A percentile compares a stretch with the other conserved stretches of the same genome.
Evolutionary conservation across 2,329 filamentous ascomycete species (phyloP).

Genomic region (Colletotrichum sp.): DNA sequence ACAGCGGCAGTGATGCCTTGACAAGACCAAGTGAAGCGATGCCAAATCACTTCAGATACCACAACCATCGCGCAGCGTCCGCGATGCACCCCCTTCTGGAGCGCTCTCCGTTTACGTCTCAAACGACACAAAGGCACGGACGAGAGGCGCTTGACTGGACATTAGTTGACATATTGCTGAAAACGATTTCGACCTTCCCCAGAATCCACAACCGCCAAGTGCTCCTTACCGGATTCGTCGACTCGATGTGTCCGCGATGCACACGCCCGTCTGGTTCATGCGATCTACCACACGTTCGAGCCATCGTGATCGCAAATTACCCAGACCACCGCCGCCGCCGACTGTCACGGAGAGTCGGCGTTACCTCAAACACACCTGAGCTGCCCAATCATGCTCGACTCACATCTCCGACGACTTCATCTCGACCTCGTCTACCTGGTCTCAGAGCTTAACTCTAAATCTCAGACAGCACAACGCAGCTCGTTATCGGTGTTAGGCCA

Average conservation of each 20-base stretch:
- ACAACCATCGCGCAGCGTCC: neutral
- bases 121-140: neutral
- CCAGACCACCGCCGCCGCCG: neutral
- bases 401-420: neutral
- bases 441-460: constrained; percentile 11
- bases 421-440: neutral
- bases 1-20: neutral
- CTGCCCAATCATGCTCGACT: neutral
- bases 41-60: neutral
- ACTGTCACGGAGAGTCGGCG: neutral
- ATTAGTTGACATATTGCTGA: neutral
- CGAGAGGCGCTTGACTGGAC: neutral
- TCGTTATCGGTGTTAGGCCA: neutral
- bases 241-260: neutral
- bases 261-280: neutral
- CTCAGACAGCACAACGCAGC: neutral
- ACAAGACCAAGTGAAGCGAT: neutral
- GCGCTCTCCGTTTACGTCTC: neutral
- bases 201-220: neutral
- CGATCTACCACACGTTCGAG: neutral
- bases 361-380: neutral
- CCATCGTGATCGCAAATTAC: neutral
- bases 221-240: neutral
- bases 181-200: neutral
- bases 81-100: neutral